These are phyloP conservation scores for Leishmania major DNA, from an alignment of 208 protist species.

Conservation along the genomic window DNA sequence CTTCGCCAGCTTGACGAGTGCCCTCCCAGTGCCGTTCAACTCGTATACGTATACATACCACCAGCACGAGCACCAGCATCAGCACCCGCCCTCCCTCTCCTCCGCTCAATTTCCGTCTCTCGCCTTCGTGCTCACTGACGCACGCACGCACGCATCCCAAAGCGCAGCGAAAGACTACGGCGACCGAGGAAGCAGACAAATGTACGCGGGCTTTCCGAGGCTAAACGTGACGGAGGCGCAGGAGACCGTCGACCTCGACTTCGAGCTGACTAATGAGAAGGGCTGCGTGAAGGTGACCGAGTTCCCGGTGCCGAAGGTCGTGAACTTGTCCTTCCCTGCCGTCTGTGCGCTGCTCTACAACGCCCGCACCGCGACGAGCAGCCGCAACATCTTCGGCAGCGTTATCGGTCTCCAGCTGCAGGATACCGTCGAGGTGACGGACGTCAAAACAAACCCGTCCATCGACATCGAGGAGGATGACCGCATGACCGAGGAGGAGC, in stretches of 20 bases:
- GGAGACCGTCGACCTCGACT: constrained; percentile 30
- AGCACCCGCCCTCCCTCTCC: background rate
- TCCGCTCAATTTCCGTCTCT: background rate
- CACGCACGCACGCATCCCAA: background rate
- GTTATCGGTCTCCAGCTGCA: constrained; percentile 64
- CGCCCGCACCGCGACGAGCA: constrained; percentile 36
- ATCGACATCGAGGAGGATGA: constrained; percentile 40
- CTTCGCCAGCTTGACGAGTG: background rate
- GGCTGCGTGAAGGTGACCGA: constrained; percentile 33
- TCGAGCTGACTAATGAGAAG: constrained; percentile 32
- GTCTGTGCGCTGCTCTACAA: constrained; percentile 53
- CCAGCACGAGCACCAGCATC: no score
- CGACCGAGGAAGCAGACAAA: constrained; percentile 2
- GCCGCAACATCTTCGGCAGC: constrained; percentile 47
- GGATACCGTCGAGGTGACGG: constrained; percentile 54
- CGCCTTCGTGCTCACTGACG: background rate
- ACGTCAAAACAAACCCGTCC: constrained; percentile 31
- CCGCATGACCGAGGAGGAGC: constrained; percentile 28
- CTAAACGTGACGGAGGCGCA: constrained; percentile 41
- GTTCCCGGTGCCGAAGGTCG: constrained; percentile 30
- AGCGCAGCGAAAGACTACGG: background rate
- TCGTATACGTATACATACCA: background rate
- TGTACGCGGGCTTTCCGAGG: constrained; percentile 56
- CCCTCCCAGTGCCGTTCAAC: background rate
- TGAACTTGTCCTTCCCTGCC: constrained; percentile 57